These are phyloP conservation scores for Rhizophagus sp. DNA, from an alignment of 192 early-diverging fungal species.

Conservation along the genomic window DNA sequence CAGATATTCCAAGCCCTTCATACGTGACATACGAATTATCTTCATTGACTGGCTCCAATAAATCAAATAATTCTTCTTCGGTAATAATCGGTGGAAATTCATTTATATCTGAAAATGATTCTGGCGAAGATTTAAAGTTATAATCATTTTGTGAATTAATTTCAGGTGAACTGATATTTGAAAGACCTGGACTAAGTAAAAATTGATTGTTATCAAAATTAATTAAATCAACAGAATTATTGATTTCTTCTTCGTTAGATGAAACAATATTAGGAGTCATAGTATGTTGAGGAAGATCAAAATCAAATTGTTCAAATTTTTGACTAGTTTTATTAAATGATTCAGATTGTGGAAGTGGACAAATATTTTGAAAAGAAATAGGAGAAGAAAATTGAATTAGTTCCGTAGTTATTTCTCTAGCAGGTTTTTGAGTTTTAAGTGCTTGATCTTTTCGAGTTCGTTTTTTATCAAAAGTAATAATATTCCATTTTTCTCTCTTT, in stretches of 20 bases:
- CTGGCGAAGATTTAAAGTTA: neutral
- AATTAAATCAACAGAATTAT: neutral
- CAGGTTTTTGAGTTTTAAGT: too few species aligned
- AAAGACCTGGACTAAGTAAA: neutral
- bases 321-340: neutral
- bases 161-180: neutral
- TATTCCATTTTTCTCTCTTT: neutral
- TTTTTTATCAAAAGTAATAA: neutral
- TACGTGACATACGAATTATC: neutral
- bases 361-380: neutral
- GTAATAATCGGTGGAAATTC: neutral
- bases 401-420: too few species aligned
- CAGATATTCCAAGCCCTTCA: too few species aligned
- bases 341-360: neutral
- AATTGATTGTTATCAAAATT: neutral
- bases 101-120: neutral
- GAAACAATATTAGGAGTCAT: neutral
- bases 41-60: neutral
- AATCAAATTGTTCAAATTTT: neutral
- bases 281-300: neutral
- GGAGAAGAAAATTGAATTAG: neutral
- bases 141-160: neutral
- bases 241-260: neutral
- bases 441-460: neutral
- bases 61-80: neutral